These are phyloP conservation scores for Pleochaeta shiraiana DNA, from an alignment of 2,329 filamentous ascomycete genomes.

Conservation along the genomic window DNA sequence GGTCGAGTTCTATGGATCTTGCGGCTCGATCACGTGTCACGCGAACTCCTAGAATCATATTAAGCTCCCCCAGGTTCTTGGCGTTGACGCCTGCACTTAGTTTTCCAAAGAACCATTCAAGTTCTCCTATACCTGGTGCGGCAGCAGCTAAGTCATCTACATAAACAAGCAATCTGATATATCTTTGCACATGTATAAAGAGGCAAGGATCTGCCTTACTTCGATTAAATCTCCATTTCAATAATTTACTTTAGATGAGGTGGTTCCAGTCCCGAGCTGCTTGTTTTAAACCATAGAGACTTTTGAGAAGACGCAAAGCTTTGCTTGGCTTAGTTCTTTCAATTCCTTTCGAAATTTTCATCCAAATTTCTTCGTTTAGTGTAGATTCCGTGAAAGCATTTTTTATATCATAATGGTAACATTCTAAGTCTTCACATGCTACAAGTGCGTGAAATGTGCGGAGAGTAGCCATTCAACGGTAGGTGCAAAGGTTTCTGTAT, in stretches of 20 bases:
- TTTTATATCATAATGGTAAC: too few relatives aligned
- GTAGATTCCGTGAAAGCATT: too few relatives aligned
- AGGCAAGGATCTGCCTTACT: not conserved
- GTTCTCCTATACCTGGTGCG: not conserved
- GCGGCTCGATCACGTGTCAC: not conserved
- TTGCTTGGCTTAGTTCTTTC: too few relatives aligned
- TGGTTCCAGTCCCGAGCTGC: not conserved
- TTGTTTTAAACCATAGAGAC: not conserved
- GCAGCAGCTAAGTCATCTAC: not conserved
- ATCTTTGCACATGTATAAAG: not conserved
- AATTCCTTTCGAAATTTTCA: too few relatives aligned
- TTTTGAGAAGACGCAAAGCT: not conserved
- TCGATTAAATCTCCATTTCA: not conserved
- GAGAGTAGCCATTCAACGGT: not conserved
- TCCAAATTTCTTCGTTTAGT: too few relatives aligned
- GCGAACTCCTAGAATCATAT: not conserved
- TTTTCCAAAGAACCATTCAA: not conserved
- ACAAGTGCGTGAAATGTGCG: too few relatives aligned
- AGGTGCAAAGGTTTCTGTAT: slow-evolving; percentile 1
- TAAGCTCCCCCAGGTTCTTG: not conserved
- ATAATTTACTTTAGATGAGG: not conserved
- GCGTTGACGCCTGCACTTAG: not conserved
- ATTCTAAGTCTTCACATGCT: too few relatives aligned
- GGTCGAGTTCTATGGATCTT: not conserved
- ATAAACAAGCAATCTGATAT: not conserved